These are phyloP conservation scores for Aulographum hederae DNA, from an alignment of 2,329 filamentous ascomycete genomes.

Conservation along the genomic window DNA sequence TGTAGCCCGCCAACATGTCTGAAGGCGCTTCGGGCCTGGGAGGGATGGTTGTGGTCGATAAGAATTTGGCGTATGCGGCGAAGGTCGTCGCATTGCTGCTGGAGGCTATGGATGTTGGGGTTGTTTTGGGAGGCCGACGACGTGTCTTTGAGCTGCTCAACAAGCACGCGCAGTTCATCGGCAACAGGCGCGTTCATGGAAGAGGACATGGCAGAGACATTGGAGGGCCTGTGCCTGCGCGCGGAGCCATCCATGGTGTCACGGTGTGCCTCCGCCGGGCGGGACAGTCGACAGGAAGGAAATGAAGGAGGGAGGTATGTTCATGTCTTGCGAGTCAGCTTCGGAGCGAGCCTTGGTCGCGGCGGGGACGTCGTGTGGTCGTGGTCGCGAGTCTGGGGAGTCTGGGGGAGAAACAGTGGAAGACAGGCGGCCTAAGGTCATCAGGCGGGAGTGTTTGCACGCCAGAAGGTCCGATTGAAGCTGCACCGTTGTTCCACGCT, in stretches of 20 bases:
- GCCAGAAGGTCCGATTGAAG: too few species aligned
- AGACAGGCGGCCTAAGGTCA: too few species aligned
- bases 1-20: slow-evolving; percentile 66
- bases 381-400: too few species aligned
- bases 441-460: too few species aligned
- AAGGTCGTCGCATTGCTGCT: slow-evolving; percentile 30
- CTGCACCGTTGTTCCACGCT: too few species aligned
- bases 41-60: slow-evolving; percentile 26
- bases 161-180: slow-evolving; percentile 18
- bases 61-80: slow-evolving; percentile 48
- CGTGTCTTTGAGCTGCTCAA: slow-evolving; percentile 16
- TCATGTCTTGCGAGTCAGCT: too few species aligned
- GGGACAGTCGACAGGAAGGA: too few species aligned
- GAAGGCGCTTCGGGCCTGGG: slow-evolving; percentile 58
- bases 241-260: slow-evolving; percentile 2
- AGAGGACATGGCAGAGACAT: slow-evolving; percentile 41
- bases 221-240: slow-evolving; percentile 42
- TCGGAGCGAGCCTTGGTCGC: too few species aligned
- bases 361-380: too few species aligned
- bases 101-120: slow-evolving; percentile 12
- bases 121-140: neutral
- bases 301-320: too few species aligned
- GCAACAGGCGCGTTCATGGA: slow-evolving; percentile 38
- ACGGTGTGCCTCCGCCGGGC: too few species aligned
- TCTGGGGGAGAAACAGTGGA: too few species aligned